Base-by-base conservation (phyloP, 345 rosid genomes). In the Brassica rapa region DNA sequence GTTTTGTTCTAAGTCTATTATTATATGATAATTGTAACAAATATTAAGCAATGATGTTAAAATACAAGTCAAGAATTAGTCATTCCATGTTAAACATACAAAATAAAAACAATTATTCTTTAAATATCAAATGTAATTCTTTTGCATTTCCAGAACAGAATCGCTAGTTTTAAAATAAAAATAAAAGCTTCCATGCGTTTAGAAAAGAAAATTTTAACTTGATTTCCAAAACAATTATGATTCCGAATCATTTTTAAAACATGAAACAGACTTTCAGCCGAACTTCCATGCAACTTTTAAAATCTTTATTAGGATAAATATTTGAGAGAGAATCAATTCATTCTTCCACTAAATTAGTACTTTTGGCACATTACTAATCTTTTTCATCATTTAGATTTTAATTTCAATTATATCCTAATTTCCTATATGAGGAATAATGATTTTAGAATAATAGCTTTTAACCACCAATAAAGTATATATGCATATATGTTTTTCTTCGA, bases 321-420 rank as follows among this genome's bases (percentile, higher is more conserved):
- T 77, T 62, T 70, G 29, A 55, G 8, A 68, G 68, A 25, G 80
- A 77, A 77, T 70, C 41, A 55, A 39, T 71, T 41, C 81, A 77
- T 29, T 63, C 75, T 43, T 64, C 81, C 81, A 77, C 81, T 71
- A 71, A 35, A 63, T 37, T 27, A 51, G 6, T 55, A 65, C 76
- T 71, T 71, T 63, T 23, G 15, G 32, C 25, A 35, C 66, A 77
- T 8, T 64, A 19, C 19, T 70, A 12, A 37, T 64, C 16, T 2
- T 63, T 67, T 56, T 64, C 33, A 24, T 53, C 51, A 27, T 55
- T 14, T 25, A 69, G 16, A 62, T 8, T 61, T 21, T 51, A 11
- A 15, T 63, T 43, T 64, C 53, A 19, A 35, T 63, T 71, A 64
- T 16, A 53, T 39, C 53, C n/a, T 65, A 64, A 55, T 63, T 78